A percentile compares a stretch with the other conserved stretches of the same genome.
These are phyloP conservation scores for Venustampulla echinocandica DNA, from an alignment of 495 filamentous ascomycete species.

Conservation along the genomic window DNA sequence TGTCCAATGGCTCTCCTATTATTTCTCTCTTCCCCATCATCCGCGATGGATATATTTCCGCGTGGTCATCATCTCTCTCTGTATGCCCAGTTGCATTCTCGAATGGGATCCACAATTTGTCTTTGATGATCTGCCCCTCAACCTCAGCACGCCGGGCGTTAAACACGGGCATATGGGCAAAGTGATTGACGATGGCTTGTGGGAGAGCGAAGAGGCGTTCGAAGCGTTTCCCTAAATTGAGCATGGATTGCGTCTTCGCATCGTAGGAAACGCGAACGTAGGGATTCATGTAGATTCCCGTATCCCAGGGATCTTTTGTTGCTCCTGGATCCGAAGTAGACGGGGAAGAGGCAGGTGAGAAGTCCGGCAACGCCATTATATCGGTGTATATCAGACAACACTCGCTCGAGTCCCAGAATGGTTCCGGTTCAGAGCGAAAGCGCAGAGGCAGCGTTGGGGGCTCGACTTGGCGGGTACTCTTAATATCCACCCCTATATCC, in stretches of 20 bases:
- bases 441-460: slow-evolving; percentile 36
- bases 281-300: slow-evolving; percentile 62
- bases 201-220: slow-evolving; percentile 49
- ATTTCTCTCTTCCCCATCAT: slow-evolving; percentile 39
- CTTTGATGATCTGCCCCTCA: slow-evolving; percentile 42
- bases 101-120: slow-evolving; percentile 42
- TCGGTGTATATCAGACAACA: slow-evolving; percentile 74
- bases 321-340: slow-evolving; percentile 6
- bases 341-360: slow-evolving; percentile 1
- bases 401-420: slow-evolving; percentile 70
- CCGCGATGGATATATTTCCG: slow-evolving; percentile 43
- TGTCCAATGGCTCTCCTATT: slow-evolving; percentile 25
- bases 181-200: slow-evolving; percentile 44
- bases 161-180: slow-evolving; percentile 44
- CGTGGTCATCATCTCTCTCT: slow-evolving; percentile 27
- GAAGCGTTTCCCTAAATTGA: slow-evolving; percentile 45
- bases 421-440: slow-evolving; percentile 48
- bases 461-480: too few relatives aligned
- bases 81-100: slow-evolving; percentile 3
- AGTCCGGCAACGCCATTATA: slow-evolving; percentile 37
- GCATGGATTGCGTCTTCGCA: slow-evolving; percentile 42
- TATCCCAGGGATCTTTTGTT: slow-evolving; percentile 32
- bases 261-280: slow-evolving; percentile 63
- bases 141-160: slow-evolving; percentile 50
- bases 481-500: not conserved